Evolutionary conservation across 345 rosid genomes (phyloP).

Genomic region (Syzygium oleosum): DNA sequence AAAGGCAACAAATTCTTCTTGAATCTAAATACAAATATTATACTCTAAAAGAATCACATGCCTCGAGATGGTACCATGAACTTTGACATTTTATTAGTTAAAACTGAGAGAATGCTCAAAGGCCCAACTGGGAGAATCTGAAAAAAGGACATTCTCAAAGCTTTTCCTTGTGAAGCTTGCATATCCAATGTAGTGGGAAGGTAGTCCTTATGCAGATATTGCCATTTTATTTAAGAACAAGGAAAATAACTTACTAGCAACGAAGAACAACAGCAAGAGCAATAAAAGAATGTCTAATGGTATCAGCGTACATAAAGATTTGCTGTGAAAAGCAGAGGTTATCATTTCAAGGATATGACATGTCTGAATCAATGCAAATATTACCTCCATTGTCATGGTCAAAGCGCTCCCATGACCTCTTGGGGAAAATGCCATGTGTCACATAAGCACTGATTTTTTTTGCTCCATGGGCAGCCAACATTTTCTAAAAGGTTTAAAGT

Average conservation of each 20-base stretch:
- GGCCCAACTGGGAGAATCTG: not conserved
- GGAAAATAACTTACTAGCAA: not conserved
- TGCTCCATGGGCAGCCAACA: conserved; percentile 90
- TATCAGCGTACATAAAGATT: not conserved
- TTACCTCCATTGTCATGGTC: conserved; percentile 76
- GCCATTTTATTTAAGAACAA: not conserved
- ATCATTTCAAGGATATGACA: not conserved
- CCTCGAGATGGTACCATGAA: not conserved
- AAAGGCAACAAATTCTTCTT: not conserved
- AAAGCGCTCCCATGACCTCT: conserved; percentile 84
- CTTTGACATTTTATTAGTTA: not conserved
- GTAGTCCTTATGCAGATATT: not conserved
- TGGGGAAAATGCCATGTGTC: conserved; percentile 94
- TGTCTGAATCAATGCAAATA: not conserved
- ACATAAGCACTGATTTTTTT: conserved; percentile 86
- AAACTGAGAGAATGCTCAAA: not conserved
- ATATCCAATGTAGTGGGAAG: not conserved
- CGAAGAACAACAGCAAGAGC: not conserved
- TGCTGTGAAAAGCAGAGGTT: not conserved
- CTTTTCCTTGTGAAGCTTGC: not conserved
- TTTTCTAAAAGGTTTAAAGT: conserved; percentile 45
- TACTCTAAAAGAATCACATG: not conserved
- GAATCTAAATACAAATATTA: not conserved
- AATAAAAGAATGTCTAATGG: not conserved
- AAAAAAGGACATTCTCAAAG: not conserved